A percentile compares a stretch with the other conserved stretches of the same genome.
Conservation (phyloP, 2,329 filamentous ascomycete species). For the Lachnellula suecica region DNA sequence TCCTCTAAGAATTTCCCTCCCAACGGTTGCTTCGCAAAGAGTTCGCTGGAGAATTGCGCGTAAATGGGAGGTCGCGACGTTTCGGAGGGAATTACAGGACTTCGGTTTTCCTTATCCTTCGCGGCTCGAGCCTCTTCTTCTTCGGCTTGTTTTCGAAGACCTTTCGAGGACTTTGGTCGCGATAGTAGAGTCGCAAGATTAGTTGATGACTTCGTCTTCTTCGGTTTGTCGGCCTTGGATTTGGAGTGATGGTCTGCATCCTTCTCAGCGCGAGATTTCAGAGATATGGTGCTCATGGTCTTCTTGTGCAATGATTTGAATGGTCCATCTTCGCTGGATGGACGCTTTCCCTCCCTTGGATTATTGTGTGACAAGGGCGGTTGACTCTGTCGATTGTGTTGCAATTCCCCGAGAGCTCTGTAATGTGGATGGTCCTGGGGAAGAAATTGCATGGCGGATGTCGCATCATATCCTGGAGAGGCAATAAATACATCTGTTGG, state of each 20-base stretch:
- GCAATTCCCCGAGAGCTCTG: constrained; percentile 54
- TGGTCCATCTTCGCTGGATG: constrained; percentile 30
- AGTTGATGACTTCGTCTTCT: constrained; percentile 80
- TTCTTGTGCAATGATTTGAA: constrained; percentile 44
- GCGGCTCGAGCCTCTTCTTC: constrained; percentile 50
- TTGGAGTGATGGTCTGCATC: constrained; percentile 36
- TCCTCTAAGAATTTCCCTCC: constrained; percentile 35
- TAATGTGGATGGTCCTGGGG: constrained; percentile 37
- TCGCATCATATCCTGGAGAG: constrained; percentile 20
- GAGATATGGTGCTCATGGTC: constrained; percentile 42
- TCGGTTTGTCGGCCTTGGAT: constrained; percentile 57
- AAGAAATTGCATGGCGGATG: constrained; percentile 34
- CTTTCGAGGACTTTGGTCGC: constrained; percentile 72
- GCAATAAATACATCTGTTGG: constrained; percentile 19
- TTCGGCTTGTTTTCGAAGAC: constrained; percentile 51
- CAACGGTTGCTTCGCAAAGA: constrained; percentile 37
- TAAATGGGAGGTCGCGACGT: constrained; percentile 66
- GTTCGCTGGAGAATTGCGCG: constrained; percentile 64
- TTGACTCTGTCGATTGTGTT: constrained; percentile 50
- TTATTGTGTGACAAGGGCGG: constrained; percentile 41
- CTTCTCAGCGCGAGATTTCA: constrained; percentile 42
- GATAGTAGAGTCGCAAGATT: constrained; percentile 78
- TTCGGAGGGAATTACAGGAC: constrained; percentile 52
- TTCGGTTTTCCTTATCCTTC: constrained; percentile 81
- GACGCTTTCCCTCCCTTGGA: constrained; percentile 33